These are phyloP conservation scores for Schwanniomyces occidentalis DNA, from an alignment of 805 yeast genomes.

Conservation along the genomic window DNA sequence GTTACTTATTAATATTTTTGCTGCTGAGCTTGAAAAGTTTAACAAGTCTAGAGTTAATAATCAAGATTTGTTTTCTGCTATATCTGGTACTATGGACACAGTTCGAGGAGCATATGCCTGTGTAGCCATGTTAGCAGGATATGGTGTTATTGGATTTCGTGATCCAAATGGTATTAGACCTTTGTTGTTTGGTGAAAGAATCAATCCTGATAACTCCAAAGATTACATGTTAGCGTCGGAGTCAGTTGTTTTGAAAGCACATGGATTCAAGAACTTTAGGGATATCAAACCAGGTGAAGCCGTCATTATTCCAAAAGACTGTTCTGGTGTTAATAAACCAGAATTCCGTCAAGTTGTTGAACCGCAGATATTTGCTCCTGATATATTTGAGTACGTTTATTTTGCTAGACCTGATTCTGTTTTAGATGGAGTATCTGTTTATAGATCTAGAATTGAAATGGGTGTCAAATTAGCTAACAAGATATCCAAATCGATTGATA, in stretches of 20 bases:
- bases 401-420: slow-evolving; percentile 98
- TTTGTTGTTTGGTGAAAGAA: slow-evolving; percentile 79
- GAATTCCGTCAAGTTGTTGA: slow-evolving; percentile 86
- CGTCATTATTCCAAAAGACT: slow-evolving; percentile 81
- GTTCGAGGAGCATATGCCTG: slow-evolving; percentile 98
- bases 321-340: slow-evolving; percentile 51
- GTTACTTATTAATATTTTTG: slow-evolving; percentile 83
- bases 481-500: slow-evolving; percentile 46
- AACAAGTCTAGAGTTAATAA: slow-evolving; percentile 92
- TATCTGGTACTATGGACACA: slow-evolving; percentile 74
- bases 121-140: slow-evolving; percentile 93
- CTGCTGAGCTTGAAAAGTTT: slow-evolving; percentile 85
- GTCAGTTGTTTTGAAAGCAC: slow-evolving; percentile 91
- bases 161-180: slow-evolving; percentile 98
- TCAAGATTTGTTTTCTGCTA: slow-evolving; percentile 83
- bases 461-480: slow-evolving; percentile 84
- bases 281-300: slow-evolving; percentile 96
- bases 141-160: slow-evolving; percentile 91
- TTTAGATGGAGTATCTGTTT: slow-evolving; percentile 94
- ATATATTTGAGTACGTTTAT: slow-evolving; percentile 94
- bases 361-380: slow-evolving; percentile 81
- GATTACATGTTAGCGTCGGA: slow-evolving; percentile 97
- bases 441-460: slow-evolving; percentile 90
- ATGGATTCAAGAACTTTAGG: slow-evolving; percentile 74
- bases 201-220: slow-evolving; percentile 59